Conservation (phyloP, 2,329 filamentous ascomycete species). For the Colletotrichum abscissum region DNA sequence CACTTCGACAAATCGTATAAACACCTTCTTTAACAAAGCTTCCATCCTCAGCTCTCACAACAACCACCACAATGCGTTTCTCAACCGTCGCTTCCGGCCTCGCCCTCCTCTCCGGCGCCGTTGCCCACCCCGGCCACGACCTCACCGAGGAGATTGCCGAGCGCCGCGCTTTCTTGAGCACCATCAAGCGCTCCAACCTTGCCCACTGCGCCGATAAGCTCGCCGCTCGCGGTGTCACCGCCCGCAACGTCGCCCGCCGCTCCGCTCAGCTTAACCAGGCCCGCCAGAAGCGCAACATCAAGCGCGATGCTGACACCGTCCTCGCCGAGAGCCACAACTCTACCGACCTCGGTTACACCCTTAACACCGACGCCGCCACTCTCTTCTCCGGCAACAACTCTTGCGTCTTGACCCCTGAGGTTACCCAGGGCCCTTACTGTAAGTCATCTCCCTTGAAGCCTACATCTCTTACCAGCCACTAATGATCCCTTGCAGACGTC, state of each 20-base stretch:
- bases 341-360: conserved; percentile 44
- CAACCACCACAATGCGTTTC: conserved; percentile 20
- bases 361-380: conserved; percentile 41
- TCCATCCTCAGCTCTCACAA: not conserved
- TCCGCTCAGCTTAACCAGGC: conserved; percentile 52
- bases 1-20: conserved; percentile 10
- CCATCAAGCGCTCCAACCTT: conserved; percentile 53
- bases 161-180: conserved; percentile 57
- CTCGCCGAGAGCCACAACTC: conserved; percentile 50
- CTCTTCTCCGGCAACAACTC: conserved; percentile 51
- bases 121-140: conserved; percentile 63
- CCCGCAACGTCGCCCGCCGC: conserved; percentile 57
- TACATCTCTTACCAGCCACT: not conserved
- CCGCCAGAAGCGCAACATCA: conserved; percentile 49
- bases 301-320: conserved; percentile 45
- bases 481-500: conserved; percentile 40
- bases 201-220: conserved; percentile 59
- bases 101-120: conserved; percentile 28
- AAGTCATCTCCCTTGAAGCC: conserved; percentile 13
- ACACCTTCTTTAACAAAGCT: conserved; percentile 4
- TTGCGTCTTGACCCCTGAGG: conserved; percentile 59
- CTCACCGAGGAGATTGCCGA: conserved; percentile 59
- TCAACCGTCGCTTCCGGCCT: conserved; percentile 31
- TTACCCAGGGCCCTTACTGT: conserved; percentile 61
- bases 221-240: conserved; percentile 57